Evolutionary conservation across 495 filamentous ascomycete species (phyloP).

Genomic region (Thermochaetoides thermophila): DNA sequence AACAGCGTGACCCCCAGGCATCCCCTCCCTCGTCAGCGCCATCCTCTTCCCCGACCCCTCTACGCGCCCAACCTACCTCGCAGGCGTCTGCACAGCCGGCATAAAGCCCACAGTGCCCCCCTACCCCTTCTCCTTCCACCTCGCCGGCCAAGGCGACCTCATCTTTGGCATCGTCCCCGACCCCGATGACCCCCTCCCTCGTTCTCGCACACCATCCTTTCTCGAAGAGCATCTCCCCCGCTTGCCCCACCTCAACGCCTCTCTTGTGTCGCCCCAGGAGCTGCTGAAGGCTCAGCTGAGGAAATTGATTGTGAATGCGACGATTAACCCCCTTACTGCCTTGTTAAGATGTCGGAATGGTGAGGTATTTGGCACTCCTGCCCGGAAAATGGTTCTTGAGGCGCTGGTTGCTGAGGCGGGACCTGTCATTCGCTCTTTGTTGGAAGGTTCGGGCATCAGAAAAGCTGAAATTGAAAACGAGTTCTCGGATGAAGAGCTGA

Average conservation of each 20-base stretch:
- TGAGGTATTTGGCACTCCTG: constrained; percentile 45
- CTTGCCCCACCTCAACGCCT: constrained; percentile 4
- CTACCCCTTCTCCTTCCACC: constrained; percentile 37
- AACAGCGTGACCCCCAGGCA: no score
- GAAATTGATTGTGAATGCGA: constrained; percentile 60
- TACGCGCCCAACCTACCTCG: constrained; percentile 48
- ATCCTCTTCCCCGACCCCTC: constrained; percentile 47
- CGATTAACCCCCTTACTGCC: constrained; percentile 72
- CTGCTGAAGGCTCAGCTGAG: constrained; percentile 27
- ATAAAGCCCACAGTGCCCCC: constrained; percentile 36
- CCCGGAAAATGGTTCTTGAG: constrained; percentile 32
- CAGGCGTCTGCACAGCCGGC: constrained; percentile 54
- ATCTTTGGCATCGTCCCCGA: constrained; percentile 28
- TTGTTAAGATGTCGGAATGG: constrained; percentile 62
- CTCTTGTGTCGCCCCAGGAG: constrained; percentile 17
- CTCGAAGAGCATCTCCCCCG: constrained; percentile 5
- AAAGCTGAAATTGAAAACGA: constrained; percentile 30
- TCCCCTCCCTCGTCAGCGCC: no score
- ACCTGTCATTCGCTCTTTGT: constrained; percentile 39
- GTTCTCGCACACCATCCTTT: constrained; percentile 1
- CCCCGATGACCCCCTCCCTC: constrained; percentile 11
- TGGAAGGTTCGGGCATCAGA: constrained; percentile 6
- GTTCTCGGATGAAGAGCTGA: constrained; percentile 14
- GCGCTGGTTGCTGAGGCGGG: constrained; percentile 51
- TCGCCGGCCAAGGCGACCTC: constrained; percentile 48